These are phyloP conservation scores for Rhododendron williamsianum DNA, from an alignment of 148 eudicot genomes.

Conservation along the genomic window DNA sequence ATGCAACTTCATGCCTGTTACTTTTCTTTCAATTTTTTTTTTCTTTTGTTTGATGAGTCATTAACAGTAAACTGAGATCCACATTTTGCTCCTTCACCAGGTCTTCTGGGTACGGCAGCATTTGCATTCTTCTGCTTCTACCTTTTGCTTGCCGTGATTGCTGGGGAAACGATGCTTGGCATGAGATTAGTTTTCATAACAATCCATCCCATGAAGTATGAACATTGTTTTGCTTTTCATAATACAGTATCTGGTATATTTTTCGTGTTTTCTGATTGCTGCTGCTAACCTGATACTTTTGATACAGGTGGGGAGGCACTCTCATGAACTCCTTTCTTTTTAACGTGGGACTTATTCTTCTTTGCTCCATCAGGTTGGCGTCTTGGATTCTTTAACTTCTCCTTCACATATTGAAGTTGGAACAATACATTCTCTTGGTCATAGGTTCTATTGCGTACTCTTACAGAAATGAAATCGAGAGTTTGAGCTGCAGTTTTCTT, in stretches of 20 bases:
- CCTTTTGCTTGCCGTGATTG: conserved; percentile 86
- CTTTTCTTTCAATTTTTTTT: neutral
- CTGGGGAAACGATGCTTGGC: conserved; percentile 97
- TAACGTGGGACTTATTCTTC: conserved; percentile 95
- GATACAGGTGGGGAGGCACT: conserved; percentile 95
- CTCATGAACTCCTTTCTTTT: conserved; percentile 98
- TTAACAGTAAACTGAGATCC: conserved; percentile 10
- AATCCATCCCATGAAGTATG: conserved; percentile 98
- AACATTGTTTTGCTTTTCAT: neutral
- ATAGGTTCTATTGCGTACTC: neutral
- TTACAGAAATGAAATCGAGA: neutral
- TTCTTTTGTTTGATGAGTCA: conserved; percentile 1
- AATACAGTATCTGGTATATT: neutral
- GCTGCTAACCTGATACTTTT: conserved; percentile 6
- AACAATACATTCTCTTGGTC: neutral
- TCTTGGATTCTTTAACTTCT: neutral
- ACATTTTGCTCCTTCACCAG: conserved; percentile 38
- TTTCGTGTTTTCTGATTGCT: neutral
- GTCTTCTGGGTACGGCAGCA: conserved; percentile 92
- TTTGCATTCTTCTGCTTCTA: conserved; percentile 99
- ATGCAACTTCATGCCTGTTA: neutral
- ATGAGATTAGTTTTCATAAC: conserved; percentile 88
- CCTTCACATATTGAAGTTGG: neutral
- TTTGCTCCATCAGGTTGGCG: conserved; percentile 90
- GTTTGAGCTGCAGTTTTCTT: neutral